Base-by-base conservation (phyloP, 768 basidiomycete species). In the Trametes elegans region DNA sequence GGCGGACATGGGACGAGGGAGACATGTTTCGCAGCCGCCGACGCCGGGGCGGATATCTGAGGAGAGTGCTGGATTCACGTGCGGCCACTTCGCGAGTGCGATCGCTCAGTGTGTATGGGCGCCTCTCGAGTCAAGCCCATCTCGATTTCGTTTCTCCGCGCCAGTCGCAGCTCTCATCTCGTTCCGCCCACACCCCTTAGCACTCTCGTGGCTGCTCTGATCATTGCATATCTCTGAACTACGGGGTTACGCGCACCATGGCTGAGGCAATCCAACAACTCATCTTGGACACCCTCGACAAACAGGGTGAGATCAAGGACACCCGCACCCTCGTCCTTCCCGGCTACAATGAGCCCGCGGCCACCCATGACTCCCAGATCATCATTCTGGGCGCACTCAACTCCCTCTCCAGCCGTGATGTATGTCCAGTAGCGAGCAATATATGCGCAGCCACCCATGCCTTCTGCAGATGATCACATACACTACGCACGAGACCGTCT, bases 301-400 rank as follows among this genome's bases (percentile, higher is more conserved):
- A 73, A 5, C 62, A 79, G 16, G 74, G 73, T 0, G 68, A 67
- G 5, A 86, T 94, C 58, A 63, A 77, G 21, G 91, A 94, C 65
- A 87, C 91, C 5, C 77, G 91, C 59, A 66, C 75, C 28, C 78
- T 93, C 21, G 70, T 77, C 36, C 72, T 93, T 48, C 88, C 90
- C 11, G 88, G 84, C 13, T 75, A 84, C 64, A 69, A 73, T 23
- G 68, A 74, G 21, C 75, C 79, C 32, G 86, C 88, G 2, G 70
- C 76, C 7, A 77, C 82, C 46, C 81, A 84, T 69, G 91, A 93
- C 67, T 83, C 81, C 53, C 96, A 98, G 76, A 85, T 87, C 62
- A 76, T 77, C 48, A 82, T 98, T 62, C 85, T 95, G 42, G 93
- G 92, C 60, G 94, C 91, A 2, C 76, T 99, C 63, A 98, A 97